Conservation (phyloP, 306 rosid genomes). For the Sophora flavescens region DNA sequence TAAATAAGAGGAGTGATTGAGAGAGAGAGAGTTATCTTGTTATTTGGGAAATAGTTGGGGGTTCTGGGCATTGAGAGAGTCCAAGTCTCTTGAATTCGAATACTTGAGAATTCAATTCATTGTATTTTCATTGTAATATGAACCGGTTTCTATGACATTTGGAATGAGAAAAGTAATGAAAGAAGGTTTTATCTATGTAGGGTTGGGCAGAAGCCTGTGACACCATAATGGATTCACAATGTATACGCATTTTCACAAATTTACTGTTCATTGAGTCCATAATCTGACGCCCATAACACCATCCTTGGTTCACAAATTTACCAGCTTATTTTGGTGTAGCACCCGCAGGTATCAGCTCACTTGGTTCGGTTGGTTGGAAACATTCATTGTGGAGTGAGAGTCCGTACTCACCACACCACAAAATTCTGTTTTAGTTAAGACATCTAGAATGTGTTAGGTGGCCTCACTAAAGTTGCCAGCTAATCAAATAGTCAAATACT, state of each 20-base stretch:
- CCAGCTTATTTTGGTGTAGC: no score
- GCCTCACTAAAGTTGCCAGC: constrained; percentile 33
- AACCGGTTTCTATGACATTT: no score
- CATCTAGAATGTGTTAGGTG: constrained; percentile 31
- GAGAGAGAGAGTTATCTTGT: no score
- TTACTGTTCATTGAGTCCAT: constrained; percentile 10
- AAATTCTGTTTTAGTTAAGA: constrained; percentile 16
- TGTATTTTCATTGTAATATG: no score
- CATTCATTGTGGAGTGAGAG: constrained; percentile 19
- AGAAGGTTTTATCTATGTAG: background rate
- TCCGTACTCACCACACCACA: constrained; percentile 29
- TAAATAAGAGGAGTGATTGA: no score
- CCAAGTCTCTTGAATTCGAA: no score
- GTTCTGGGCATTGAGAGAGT: no score
- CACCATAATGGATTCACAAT: background rate
- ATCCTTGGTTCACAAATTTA: no score
- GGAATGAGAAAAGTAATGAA: constrained; percentile 1
- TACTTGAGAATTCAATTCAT: no score
- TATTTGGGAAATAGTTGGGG: no score
- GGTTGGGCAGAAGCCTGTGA: background rate
- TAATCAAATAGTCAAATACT: no score
- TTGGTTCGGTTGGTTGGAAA: background rate
- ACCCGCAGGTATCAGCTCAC: no score
- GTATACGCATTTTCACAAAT: constrained; percentile 10
- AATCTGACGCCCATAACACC: background rate